Conservation (phyloP, 2,329 filamentous ascomycete genomes). For the Fusarium subglutinans region DNA sequence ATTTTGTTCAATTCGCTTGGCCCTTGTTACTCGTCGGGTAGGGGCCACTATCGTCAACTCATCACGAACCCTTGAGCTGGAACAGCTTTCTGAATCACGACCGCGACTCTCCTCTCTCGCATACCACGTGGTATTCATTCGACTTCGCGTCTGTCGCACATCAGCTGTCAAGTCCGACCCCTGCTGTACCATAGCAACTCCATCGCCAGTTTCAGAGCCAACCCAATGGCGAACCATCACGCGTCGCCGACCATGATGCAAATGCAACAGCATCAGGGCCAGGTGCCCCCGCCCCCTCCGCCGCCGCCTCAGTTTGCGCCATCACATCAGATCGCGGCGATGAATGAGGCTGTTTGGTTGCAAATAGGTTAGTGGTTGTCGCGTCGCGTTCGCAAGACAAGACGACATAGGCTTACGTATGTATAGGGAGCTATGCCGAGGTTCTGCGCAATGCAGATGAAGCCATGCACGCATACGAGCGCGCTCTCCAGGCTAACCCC, state of each 20-base stretch:
- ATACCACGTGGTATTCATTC: conserved; percentile 6
- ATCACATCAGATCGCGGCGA: conserved; percentile 76
- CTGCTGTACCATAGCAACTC: conserved; percentile 27
- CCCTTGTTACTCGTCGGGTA: conserved; percentile 14
- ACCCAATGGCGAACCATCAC: conserved; percentile 78
- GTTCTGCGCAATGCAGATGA: conserved; percentile 88
- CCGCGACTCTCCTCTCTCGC: background rate
- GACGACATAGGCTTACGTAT: conserved; percentile 34
- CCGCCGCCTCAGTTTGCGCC: conserved; percentile 61
- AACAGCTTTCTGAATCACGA: conserved; percentile 29
- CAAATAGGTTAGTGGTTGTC: conserved; percentile 79
- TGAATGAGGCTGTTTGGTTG: conserved; percentile 92
- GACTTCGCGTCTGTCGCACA: conserved; percentile 26
- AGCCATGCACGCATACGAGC: conserved; percentile 89
- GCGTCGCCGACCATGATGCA: conserved; percentile 83
- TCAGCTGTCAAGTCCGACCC: conserved; percentile 3
- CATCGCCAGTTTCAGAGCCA: conserved; percentile 20
- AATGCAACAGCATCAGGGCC: conserved; percentile 69
- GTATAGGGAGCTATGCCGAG: conserved; percentile 82
- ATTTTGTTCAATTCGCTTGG: conserved; percentile 13
- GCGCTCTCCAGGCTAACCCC: conserved; percentile 85
- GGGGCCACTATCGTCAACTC: conserved; percentile 15
- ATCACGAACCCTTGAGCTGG: conserved; percentile 17
- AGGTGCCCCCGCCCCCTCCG: conserved; percentile 64
- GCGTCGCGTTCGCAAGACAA: conserved; percentile 17